phyloP scores from a whole-genome alignment of 768 basidiomycete species.

The Gloeopeniophorella convolvens region DNA sequence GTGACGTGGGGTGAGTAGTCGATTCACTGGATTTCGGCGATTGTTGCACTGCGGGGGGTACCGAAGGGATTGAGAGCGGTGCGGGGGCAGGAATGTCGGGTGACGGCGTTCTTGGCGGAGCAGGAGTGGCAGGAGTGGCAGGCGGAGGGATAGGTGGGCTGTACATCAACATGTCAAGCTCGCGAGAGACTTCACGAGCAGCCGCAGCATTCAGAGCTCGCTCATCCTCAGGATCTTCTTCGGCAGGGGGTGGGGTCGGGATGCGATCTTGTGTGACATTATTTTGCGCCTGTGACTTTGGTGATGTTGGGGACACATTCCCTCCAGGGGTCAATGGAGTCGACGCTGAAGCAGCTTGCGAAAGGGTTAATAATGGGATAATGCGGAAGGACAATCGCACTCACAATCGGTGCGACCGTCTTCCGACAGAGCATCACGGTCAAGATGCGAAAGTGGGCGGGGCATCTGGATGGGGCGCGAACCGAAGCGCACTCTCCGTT shows the following conservation, averaged over 20 bases:
- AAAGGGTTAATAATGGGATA: too few relatives aligned
- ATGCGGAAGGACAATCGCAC: too few relatives aligned
- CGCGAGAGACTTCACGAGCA: constrained; percentile 59
- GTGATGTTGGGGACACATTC: neutral
- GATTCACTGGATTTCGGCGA: constrained; percentile 24
- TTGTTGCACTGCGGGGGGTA: neutral
- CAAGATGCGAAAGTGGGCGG: neutral
- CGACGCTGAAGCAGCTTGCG: too few relatives aligned
- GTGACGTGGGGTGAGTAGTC: constrained; percentile 24
- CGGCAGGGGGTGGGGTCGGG: constrained; percentile 11
- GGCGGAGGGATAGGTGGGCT: constrained; percentile 25
- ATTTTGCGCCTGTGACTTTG: neutral
- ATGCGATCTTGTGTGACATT: constrained; percentile 5
- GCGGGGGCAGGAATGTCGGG: constrained; percentile 29
- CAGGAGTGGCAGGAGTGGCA: constrained; percentile 26
- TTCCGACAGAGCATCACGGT: neutral
- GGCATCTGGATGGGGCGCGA: constrained; percentile 15
- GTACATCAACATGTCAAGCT: constrained; percentile 52
- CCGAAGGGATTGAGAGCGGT: constrained; percentile 33
- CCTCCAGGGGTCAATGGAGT: neutral
- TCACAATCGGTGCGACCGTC: neutral
- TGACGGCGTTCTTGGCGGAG: constrained; percentile 8
- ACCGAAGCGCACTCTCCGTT: constrained; percentile 11
- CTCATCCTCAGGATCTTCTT: constrained; percentile 39
- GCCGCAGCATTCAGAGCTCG: constrained; percentile 56